Evolutionary conservation across 345 rosid genomes (phyloP).

Genomic region (Eucalyptus polyanthemos): DNA sequence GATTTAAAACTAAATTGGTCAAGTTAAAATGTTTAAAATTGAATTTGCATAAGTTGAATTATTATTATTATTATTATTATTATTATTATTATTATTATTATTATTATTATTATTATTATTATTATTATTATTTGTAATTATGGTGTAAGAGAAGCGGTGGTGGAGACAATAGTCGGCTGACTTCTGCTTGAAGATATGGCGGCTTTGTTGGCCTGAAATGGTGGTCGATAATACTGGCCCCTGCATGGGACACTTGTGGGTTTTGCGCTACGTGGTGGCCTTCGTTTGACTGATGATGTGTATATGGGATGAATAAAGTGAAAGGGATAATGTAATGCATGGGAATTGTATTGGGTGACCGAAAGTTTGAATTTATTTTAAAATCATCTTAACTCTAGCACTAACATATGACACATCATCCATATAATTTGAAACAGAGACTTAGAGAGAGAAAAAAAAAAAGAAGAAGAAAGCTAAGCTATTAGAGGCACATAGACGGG

Average conservation of each 20-base stretch:
- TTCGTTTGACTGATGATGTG: not conserved
- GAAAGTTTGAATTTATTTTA: not conserved
- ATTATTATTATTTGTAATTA: too few relatives aligned
- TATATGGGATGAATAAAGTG: not conserved
- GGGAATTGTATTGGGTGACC: not conserved
- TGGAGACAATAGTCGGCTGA: not conserved
- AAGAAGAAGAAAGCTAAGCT: accelerated
- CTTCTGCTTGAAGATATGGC: not conserved
- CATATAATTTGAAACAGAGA: not conserved
- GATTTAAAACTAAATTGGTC: not conserved
- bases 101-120: too few relatives aligned
- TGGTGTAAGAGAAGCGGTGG: not conserved
- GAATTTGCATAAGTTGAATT: too few relatives aligned
- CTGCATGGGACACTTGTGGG: not conserved
- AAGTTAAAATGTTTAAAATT: too few relatives aligned
- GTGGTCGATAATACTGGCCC: not conserved
- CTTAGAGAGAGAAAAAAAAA: accelerated
- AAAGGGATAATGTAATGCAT: not conserved
- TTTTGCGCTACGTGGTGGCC: not conserved
- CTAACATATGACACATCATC: not conserved
- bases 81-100: too few relatives aligned
- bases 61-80: too few relatives aligned
- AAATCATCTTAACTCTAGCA: not conserved
- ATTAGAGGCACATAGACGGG: too few relatives aligned
- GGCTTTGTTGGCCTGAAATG: not conserved